Percentiles rank a stretch among this genome's conserved stretches.
phyloP scores from a whole-genome alignment of 371 early-diverging fungal species.

The Umbelopsis sp. region DNA sequence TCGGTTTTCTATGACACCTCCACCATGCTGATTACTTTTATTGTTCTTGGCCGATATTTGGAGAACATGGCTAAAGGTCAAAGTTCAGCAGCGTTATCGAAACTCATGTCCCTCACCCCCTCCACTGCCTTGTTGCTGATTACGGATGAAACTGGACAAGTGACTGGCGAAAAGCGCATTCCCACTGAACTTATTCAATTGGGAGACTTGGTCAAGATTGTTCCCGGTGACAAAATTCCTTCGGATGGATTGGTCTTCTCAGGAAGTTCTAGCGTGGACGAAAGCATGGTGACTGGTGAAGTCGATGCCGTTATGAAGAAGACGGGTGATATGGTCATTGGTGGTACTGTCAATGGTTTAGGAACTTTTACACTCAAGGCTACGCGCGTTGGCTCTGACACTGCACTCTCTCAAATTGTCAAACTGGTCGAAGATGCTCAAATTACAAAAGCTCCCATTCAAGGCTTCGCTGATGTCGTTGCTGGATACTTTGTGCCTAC shows the following conservation, averaged over 20 bases:
- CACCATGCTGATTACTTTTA: constrained; percentile 88
- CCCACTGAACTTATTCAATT: constrained; percentile 85
- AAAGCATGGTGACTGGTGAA: constrained; percentile 99
- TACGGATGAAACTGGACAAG: constrained; percentile 36
- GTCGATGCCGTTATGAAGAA: constrained; percentile 85
- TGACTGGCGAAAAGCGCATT: constrained; percentile 69
- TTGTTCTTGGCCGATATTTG: constrained; percentile 86
- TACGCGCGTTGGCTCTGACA: constrained; percentile 80
- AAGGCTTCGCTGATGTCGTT: constrained; percentile 80
- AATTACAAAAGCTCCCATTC: constrained; percentile 85
- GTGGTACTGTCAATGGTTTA: constrained; percentile 92
- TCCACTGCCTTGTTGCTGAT: constrained; percentile 56
- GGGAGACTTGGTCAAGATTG: constrained; percentile 82
- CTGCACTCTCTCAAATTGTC: constrained; percentile 84
- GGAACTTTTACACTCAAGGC: constrained; percentile 76
- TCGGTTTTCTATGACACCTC: constrained; percentile 93
- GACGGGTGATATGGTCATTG: constrained; percentile 74
- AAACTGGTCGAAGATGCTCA: constrained; percentile 91
- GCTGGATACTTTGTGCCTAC: constrained; percentile 91
- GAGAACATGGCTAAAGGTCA: constrained; percentile 95
- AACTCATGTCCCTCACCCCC: constrained; percentile 87
- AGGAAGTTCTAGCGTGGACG: constrained; percentile 91
- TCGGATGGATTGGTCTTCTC: constrained; percentile 89
- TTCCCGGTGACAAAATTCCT: constrained; percentile 94
- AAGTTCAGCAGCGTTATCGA: constrained; percentile 87